Percentiles rank a stretch among this genome's conserved stretches.
Evolutionary conservation across 2,329 filamentous ascomycete genomes (phyloP).

Genomic region (Coniochaeta pulveracea): DNA sequence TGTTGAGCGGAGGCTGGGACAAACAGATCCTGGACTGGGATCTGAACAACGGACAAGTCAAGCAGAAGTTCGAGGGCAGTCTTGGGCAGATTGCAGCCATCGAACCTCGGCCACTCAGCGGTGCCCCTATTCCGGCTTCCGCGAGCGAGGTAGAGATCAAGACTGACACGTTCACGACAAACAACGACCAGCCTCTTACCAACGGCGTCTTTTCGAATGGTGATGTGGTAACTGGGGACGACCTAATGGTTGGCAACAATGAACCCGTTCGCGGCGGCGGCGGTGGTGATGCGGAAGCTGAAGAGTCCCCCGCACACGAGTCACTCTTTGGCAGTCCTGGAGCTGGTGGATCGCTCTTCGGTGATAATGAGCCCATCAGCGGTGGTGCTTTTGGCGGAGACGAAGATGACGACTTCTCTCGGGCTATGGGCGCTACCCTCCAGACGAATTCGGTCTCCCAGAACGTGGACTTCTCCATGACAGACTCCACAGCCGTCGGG

Average conservation of each 20-base stretch:
- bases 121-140: conserved; percentile 63
- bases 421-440: conserved; percentile 51
- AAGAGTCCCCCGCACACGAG: conserved; percentile 58
- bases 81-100: conserved; percentile 81
- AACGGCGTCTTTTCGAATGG: conserved; percentile 38
- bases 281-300: conserved; percentile 43
- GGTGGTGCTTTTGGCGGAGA: conserved; percentile 62
- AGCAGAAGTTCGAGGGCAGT: conserved; percentile 64
- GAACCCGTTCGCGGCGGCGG: conserved; percentile 20
- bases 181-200: conserved; percentile 50
- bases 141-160: conserved; percentile 43
- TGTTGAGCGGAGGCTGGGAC: conserved; percentile 93
- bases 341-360: conserved; percentile 82
- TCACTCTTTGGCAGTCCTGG: conserved; percentile 76
- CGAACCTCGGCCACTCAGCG: conserved; percentile 70
- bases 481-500: conserved; percentile 4
- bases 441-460: conserved; percentile 23
- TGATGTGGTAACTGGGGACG: conserved; percentile 14
- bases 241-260: conserved; percentile 15
- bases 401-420: conserved; percentile 73
- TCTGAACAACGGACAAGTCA: conserved; percentile 70
- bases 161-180: conserved; percentile 66
- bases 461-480: too few species aligned
- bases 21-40: conserved; percentile 94
- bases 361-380: conserved; percentile 55